Base-by-base conservation (phyloP, 495 filamentous ascomycete species). In the Penicillium antarcticum region DNA sequence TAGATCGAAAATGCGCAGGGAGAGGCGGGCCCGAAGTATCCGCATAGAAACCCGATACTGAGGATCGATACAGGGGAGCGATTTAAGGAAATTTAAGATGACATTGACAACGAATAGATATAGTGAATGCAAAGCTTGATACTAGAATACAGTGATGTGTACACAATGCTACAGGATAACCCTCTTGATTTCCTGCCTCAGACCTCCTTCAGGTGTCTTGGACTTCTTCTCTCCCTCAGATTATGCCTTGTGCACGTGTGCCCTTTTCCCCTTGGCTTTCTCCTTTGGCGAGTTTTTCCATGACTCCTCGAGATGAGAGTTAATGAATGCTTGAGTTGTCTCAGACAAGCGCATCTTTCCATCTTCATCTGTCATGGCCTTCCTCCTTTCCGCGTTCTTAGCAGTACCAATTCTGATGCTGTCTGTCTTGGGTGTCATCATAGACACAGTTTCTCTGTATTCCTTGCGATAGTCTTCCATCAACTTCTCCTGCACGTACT, bases 391-490 rank as follows among this genome's bases (percentile, higher is more conserved):
- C 21, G 52, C 45, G 32, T 57, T 64, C 55, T 64, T 56, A n/a
- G 60, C 60, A 36, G 48, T 48, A 37, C 45, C 43, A 49, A 55
- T 42, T 9, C 55, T 58, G 16, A 51, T 48, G 17, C 58, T 49
- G 45, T 77, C 70, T 19, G 63, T 71, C 46, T 49, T 52, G 73
- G 67, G 72, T 53, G 62, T 82, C 69, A 72, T 63, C 69, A 73
- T 72, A 63, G 69, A 76, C 70, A 69, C 70, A 55, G 62, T 70
- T 54, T 73, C 62, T 54, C 79, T 72, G 64, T 80, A 75, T 70
- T 83, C 80, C 63, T 73, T 80, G 45, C 75, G 69, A 52, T 82
- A 81, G 67, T 85, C 81, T 56, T 76, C 70, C 58, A 73, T 61
- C 52, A 80, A 72, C 53, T 78, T 79, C 70, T 80, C 70, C 70